Base-by-base conservation (phyloP, 495 filamentous ascomycete species). In the Hypoxylon rickii region DNA sequence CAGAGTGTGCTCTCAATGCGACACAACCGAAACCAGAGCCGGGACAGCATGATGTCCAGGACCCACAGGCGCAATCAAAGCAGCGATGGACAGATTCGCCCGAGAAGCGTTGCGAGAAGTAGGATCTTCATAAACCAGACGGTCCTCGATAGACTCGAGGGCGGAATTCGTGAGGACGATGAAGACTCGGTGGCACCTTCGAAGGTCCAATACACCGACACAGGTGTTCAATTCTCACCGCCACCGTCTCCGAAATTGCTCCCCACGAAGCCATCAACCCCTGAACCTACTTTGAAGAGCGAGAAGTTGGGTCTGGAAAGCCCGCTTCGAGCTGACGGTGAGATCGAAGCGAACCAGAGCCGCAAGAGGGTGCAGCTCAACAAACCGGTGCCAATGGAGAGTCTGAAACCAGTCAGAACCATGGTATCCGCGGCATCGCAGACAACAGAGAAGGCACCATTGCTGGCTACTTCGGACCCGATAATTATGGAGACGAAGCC, bases 211-310 rank as follows among this genome's bases (percentile, higher is more conserved):
- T 65, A 65, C 40, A 79, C 80, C 32, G 89, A 95, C 67, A 79
- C 80, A n/a, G 89, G 85, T 2, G 79, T 89, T 33, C 92, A 96
- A 68, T 91, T 79, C 62, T 90, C 92, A 36, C 90, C 90, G 36
- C 92, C 89, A 5, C 78, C 85, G 1, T 95, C 89, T 13, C 90
- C 90, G 4, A 76, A 73, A 37, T 44, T 81, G n/a, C 55, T 70
- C 22, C 67, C 71, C 0, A 51, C 52, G 20, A 76, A 72, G 61
- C 67, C 77, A 5, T 51, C 75, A 29, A 74, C 72, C 7, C 69
- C 71, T 8, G 75, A 80, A 52, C 71, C 70, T 10, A 7, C 54
- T 7, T 50, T 66, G 7, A 70, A 63, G 48, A 55, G 56, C 34
- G 77, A 74, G 44, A 73, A 65, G 31, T 62, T 49, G 31, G 70